Evolutionary conservation across 83 land plant species (phyloP).

Genomic region (Picea abies): DNA sequence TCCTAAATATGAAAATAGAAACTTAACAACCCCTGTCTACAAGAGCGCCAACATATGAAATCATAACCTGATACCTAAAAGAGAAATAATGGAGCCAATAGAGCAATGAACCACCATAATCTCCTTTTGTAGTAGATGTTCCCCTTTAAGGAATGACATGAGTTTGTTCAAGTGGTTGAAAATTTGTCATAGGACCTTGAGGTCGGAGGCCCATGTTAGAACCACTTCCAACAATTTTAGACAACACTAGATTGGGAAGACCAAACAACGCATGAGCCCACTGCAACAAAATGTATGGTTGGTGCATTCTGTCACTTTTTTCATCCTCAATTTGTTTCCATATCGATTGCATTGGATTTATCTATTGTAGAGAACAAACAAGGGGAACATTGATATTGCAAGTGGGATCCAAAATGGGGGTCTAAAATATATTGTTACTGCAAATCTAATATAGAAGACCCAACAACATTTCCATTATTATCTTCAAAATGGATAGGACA

Average conservation of each 20-base stretch:
- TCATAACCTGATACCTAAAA: too few relatives aligned
- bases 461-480: not conserved
- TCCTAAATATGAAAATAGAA: too few relatives aligned
- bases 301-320: not conserved
- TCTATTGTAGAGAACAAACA: not conserved
- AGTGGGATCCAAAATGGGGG: too few relatives aligned
- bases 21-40: too few relatives aligned
- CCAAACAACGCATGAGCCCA: not conserved
- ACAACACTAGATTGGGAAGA: not conserved
- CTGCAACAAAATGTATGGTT: not conserved
- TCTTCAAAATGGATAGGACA: not conserved
- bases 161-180: too few relatives aligned
- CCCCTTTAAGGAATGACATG: not conserved
- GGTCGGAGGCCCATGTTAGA: not conserved
- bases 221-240: not conserved
- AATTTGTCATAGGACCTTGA: not conserved
- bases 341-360: not conserved
- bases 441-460: not conserved
- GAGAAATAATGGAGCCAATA: too few relatives aligned
- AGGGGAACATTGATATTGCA: too few relatives aligned
- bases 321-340: not conserved
- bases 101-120: not conserved
- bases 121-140: not conserved
- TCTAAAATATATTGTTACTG: not conserved
- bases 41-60: too few relatives aligned